These are phyloP conservation scores for Xylaria palmicola DNA, from an alignment of 495 filamentous ascomycete genomes.

Conservation along the genomic window DNA sequence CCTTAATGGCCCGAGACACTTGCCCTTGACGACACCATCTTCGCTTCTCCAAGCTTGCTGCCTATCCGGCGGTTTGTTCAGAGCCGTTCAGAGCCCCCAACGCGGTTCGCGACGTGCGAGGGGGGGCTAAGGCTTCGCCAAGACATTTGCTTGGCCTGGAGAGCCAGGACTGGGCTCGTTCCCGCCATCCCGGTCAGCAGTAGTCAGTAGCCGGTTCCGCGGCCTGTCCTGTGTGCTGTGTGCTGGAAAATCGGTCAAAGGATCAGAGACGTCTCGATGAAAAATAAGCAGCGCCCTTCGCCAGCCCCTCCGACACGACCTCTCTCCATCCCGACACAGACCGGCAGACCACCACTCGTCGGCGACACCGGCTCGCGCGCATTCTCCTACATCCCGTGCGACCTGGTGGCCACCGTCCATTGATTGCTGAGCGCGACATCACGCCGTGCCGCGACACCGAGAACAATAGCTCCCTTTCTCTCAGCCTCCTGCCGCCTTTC, in stretches of 20 bases:
- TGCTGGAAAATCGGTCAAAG: slow-evolving; percentile 30
- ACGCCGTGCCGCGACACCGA: slow-evolving; percentile 31
- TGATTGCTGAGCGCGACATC: slow-evolving; percentile 18
- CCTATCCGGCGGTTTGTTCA: too few species aligned
- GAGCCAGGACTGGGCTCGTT: slow-evolving; percentile 23
- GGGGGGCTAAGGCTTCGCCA: slow-evolving; percentile 1
- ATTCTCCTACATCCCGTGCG: slow-evolving; percentile 3
- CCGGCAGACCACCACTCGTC: slow-evolving; percentile 12
- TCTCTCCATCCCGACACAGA: slow-evolving; percentile 1
- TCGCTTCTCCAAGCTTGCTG: too few species aligned
- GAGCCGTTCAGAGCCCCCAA: too few species aligned
- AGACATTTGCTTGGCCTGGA: slow-evolving; percentile 6
- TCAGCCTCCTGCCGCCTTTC: slow-evolving; percentile 17
- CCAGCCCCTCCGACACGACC: slow-evolving; percentile 21
- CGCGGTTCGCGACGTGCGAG: too few species aligned
- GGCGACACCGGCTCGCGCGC: slow-evolving; percentile 15
- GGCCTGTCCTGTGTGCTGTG: slow-evolving; percentile 6
- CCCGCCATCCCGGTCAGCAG: slow-evolving; percentile 6
- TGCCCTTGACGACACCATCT: neutral
- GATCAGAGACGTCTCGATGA: slow-evolving; percentile 16
- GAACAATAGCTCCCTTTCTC: slow-evolving; percentile 32
- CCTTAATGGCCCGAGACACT: too few species aligned
- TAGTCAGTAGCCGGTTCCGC: too few species aligned
- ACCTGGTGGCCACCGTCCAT: slow-evolving; percentile 4
- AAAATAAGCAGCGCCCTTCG: slow-evolving; percentile 21